These are phyloP conservation scores for Flaveria floridana DNA, from an alignment of 140 eudicot species.

Conservation along the genomic window DNA sequence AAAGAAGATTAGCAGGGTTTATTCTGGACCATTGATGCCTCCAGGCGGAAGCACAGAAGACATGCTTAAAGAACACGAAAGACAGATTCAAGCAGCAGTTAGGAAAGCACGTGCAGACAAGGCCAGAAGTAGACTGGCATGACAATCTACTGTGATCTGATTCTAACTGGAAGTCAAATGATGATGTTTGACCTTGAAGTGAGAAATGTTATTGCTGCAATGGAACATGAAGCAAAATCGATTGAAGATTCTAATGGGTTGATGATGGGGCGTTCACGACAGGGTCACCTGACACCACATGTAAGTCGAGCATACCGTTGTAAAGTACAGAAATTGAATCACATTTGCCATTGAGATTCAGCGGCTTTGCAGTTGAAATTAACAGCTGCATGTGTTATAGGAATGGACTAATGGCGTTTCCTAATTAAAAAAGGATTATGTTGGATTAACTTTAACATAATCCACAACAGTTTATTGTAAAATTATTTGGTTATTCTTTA, in stretches of 20 bases:
- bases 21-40: conserved; percentile 73
- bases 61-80: conserved; percentile 76
- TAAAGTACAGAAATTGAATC: conserved; percentile 10
- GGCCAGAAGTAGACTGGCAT: conserved; percentile 34
- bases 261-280: conserved; percentile 22
- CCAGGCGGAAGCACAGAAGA: conserved; percentile 73
- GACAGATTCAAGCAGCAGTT: conserved; percentile 74
- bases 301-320: conserved; percentile 29
- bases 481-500: neutral
- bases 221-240: conserved; percentile 10
- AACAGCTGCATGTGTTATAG: neutral
- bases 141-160: conserved; percentile 5
- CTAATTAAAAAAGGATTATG: conserved; percentile 5
- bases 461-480: neutral
- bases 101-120: conserved; percentile 65
- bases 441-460: neutral
- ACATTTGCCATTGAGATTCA: conserved; percentile 8
- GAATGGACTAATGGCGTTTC: conserved; percentile 13
- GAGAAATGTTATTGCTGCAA: conserved; percentile 21
- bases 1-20: conserved; percentile 55
- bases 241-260: conserved; percentile 1
- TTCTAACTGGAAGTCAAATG: conserved; percentile 16
- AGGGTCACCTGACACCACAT: conserved; percentile 24
- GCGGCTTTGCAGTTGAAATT: conserved; percentile 19
- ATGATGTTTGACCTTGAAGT: conserved; percentile 21